Evolutionary conservation across 345 rosid genomes (phyloP).

Genomic region (Aquilaria yunnanensis): DNA sequence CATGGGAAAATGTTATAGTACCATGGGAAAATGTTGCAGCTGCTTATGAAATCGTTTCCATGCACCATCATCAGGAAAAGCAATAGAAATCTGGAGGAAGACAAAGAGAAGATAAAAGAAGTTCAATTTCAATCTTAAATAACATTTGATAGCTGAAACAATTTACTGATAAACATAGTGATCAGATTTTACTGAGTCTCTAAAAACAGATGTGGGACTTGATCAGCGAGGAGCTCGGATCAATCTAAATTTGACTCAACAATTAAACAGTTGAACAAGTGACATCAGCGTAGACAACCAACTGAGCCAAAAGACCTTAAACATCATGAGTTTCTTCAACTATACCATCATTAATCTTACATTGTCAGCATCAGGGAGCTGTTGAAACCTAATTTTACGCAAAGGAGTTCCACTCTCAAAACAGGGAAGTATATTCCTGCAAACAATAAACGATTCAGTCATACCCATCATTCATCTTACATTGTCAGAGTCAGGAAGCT

Average conservation of each 20-base stretch:
- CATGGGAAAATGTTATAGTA: slow-evolving; percentile 14
- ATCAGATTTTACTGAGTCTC: too few species aligned
- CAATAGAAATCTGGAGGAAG: slow-evolving; percentile 74
- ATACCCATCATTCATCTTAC: slow-evolving; percentile 30
- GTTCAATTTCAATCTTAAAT: not conserved
- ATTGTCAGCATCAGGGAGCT: slow-evolving; percentile 88
- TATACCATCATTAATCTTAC: slow-evolving; percentile 24
- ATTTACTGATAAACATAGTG: not conserved
- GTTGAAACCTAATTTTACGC: slow-evolving; percentile 76
- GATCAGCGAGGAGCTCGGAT: not conserved
- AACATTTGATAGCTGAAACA: not conserved
- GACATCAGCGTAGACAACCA: too few species aligned
- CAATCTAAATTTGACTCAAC: not conserved
- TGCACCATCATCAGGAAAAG: slow-evolving; percentile 99
- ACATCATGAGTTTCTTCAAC: too few species aligned
- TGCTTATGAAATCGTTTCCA: slow-evolving; percentile 97
- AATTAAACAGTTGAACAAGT: not conserved
- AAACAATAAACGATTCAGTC: not conserved
- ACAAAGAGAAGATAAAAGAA: slow-evolving; percentile 1
- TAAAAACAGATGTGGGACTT: not conserved
- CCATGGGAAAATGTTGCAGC: slow-evolving; percentile 94
- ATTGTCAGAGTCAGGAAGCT: slow-evolving; percentile 89
- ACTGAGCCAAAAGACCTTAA: too few species aligned
- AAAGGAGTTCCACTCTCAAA: slow-evolving; percentile 95
- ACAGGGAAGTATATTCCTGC: slow-evolving; percentile 60